Percentiles rank a stretch among this genome's conserved stretches.
phyloP scores from a whole-genome alignment of 805 yeast species.

The Pichia rugopelliculosa region DNA sequence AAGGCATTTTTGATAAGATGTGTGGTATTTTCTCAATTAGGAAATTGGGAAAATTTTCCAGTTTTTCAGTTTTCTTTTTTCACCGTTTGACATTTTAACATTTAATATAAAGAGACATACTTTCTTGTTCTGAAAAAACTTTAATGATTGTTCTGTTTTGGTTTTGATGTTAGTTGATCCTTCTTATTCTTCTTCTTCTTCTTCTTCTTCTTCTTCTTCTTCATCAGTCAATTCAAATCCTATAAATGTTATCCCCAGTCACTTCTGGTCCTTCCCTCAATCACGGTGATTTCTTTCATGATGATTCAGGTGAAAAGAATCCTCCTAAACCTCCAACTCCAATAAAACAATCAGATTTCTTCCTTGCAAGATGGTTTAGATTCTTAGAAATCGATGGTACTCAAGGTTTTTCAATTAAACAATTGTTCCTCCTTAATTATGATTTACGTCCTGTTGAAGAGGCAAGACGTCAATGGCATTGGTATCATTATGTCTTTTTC shows the following conservation, averaged over 20 bases:
- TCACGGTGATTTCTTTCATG: not conserved
- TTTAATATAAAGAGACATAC: no score
- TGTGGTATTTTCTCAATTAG: not conserved
- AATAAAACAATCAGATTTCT: not conserved
- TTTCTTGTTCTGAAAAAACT: no score
- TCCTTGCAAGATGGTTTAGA: constrained; percentile 9
- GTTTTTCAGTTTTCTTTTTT: no score
- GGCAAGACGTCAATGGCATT: constrained; percentile 72
- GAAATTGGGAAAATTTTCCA: no score
- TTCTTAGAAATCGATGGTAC: constrained; percentile 25
- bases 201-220: not conserved
- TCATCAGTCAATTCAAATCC: not conserved
- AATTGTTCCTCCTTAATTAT: constrained; percentile 61
- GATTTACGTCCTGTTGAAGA: constrained; percentile 77
- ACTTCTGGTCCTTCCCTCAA: not conserved
- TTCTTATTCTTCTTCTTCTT: no score
- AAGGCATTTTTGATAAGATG: not conserved
- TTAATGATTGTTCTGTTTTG: no score
- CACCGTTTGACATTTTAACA: no score
- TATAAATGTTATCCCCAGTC: not conserved
- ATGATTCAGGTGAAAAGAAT: not conserved
- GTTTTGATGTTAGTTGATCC: no score
- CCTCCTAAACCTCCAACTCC: not conserved
- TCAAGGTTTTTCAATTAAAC: constrained; percentile 39
- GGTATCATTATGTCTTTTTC: constrained; percentile 72